Evolutionary conservation across 2,329 filamentous ascomycete species (phyloP).

Genomic region (Sclerotinia nivalis): DNA sequence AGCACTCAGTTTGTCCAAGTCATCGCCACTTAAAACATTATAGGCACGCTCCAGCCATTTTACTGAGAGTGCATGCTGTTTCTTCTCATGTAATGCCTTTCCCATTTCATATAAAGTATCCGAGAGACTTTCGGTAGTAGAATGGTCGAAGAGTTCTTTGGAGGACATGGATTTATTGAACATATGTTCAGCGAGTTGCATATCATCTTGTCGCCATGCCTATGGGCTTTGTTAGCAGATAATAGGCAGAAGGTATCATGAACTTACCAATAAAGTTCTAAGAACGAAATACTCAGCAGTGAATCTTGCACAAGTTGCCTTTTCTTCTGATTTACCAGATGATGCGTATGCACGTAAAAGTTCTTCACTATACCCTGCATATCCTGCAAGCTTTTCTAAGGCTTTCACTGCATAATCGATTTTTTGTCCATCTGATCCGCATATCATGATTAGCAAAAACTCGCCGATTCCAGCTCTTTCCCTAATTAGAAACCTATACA

Average conservation of each 20-base stretch:
- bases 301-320: conserved; percentile 39
- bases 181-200: conserved; percentile 78
- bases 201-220: conserved; percentile 72
- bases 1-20: conserved; percentile 56
- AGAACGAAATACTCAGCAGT: conserved; percentile 41
- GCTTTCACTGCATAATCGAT: conserved; percentile 59
- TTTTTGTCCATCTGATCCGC: conserved; percentile 43
- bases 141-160: conserved; percentile 47
- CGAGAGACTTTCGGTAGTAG: conserved; percentile 60
- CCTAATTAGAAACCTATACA: conserved; percentile 26
- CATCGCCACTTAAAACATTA: conserved; percentile 56
- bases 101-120: conserved; percentile 75
- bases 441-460: not conserved
- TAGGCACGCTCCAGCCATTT: conserved; percentile 75
- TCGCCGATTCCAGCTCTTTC: not conserved
- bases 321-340: conserved; percentile 31
- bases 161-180: conserved; percentile 59
- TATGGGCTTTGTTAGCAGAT: conserved; percentile 41
- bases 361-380: conserved; percentile 55
- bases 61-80: conserved; percentile 56
- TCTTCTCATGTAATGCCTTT: conserved; percentile 53
- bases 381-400: conserved; percentile 64
- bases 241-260: not conserved
- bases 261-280: conserved; percentile 55
- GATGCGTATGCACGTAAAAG: conserved; percentile 41